Percentiles rank a stretch among this genome's conserved stretches.
Conservation (phyloP, 345 rosid species). For the Heritiera littoralis region DNA sequence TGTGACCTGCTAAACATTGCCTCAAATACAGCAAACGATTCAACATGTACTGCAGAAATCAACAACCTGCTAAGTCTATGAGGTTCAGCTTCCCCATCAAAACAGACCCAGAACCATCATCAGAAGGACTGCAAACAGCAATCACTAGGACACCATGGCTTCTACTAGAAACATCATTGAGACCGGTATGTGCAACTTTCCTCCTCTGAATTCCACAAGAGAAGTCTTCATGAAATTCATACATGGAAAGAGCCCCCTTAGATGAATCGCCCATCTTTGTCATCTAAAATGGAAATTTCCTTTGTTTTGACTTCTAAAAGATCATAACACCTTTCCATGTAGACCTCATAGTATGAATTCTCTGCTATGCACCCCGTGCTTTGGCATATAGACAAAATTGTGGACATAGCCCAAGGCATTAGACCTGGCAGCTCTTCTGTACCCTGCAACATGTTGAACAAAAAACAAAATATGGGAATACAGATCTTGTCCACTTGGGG, state of each 20-base stretch:
- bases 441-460: conserved; percentile 73
- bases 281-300: conserved; percentile 68
- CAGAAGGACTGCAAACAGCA: conserved; percentile 45
- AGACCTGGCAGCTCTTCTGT: conserved; percentile 58
- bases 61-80: conserved; percentile 84
- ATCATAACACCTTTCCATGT: conserved; percentile 90
- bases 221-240: conserved; percentile 55
- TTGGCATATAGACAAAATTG: conserved; percentile 53
- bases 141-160: conserved; percentile 93
- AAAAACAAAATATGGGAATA: no score
- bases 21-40: background rate
- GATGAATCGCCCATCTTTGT: conserved; percentile 74
- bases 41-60: background rate
- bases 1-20: conserved; percentile 21
- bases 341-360: conserved; percentile 87
- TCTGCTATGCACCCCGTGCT: conserved; percentile 51
- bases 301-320: conserved; percentile 56
- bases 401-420: conserved; percentile 73
- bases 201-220: conserved; percentile 63
- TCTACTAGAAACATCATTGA: conserved; percentile 88
- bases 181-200: conserved; percentile 78
- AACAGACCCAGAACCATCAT: conserved; percentile 36
- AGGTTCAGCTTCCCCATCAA: conserved; percentile 79
- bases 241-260: conserved; percentile 74
- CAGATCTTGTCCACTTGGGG: no score